Percentiles rank a stretch among this genome's conserved stretches.
These are phyloP conservation scores for Friedmanniomyces simplex DNA, from an alignment of 495 filamentous ascomycete species.

Conservation along the genomic window DNA sequence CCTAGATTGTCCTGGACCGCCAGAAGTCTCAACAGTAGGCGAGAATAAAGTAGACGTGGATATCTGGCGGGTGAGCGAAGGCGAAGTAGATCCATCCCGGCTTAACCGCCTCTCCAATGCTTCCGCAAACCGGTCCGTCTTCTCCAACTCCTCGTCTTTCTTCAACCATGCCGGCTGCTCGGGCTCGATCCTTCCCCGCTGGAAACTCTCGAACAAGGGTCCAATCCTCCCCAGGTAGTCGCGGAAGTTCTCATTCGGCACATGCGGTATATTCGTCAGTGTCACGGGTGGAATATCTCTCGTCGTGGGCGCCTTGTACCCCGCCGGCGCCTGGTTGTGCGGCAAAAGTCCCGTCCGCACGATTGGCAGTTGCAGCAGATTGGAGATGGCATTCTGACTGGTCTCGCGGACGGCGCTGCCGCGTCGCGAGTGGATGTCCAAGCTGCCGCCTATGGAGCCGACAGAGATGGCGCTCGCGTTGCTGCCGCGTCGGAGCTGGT, in stretches of 20 bases:
- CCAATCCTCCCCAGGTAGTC: constrained; percentile 77
- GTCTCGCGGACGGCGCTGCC: constrained; percentile 54
- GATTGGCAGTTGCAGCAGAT: constrained; percentile 80
- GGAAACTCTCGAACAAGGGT: constrained; percentile 69
- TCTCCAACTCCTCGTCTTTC: constrained; percentile 37
- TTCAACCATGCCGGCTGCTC: constrained; percentile 37
- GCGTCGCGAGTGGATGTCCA: constrained; percentile 52
- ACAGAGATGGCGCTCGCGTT: constrained; percentile 65
- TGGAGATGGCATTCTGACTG: constrained; percentile 64
- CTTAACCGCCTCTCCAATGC: constrained; percentile 31
- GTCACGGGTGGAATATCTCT: constrained; percentile 92
- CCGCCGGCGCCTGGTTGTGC: constrained; percentile 52
- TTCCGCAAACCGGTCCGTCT: constrained; percentile 43
- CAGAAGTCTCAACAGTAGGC: constrained; percentile 26
- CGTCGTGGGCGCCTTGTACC: constrained; percentile 74
- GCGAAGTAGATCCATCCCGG: constrained; percentile 11
- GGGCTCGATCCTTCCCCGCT: constrained; percentile 57
- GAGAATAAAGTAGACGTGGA: constrained; percentile 38
- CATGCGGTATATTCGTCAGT: constrained; percentile 75
- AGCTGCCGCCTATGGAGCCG: constrained; percentile 50
- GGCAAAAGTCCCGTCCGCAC: constrained; percentile 76
- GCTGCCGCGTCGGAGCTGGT: constrained; percentile 59
- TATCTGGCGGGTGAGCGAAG: constrained; percentile 19
- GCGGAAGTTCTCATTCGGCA: constrained; percentile 69
- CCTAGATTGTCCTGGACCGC: constrained; percentile 11